Evolutionary conservation across 108 stramenopile species (phyloP), one percentile per base, ranked within the genome.

Genomic region (Pinguiococcus pyrenoidosus): DNA sequence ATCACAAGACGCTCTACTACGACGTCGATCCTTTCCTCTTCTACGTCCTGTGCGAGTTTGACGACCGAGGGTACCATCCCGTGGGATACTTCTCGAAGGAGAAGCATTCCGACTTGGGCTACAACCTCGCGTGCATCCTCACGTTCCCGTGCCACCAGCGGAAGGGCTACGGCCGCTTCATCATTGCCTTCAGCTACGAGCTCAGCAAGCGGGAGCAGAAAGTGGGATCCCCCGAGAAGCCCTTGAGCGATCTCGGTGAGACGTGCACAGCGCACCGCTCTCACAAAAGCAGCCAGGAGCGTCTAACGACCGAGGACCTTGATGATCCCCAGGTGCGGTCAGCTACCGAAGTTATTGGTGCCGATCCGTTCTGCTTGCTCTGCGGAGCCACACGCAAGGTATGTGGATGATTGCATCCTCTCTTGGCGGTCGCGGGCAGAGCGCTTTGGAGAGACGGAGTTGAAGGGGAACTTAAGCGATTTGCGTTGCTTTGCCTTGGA

Each of bases 1-100:
- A 99, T 64, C 97, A 99, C 78, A 99, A 99, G 64, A 99, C 94
- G 0, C 69, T 99, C 35, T 96, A 92, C 64, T 99, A 79, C 57
- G 97, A 99, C 68, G 92, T 95, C 9, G 92, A 95, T 51, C 94
- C 94, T 0, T 99, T 99, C 64, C 72, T 86, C 41, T 99, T 96
- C 66, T 99, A 99, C 57, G 82, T 99, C 13, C 69, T 99, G 32
- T 88, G 87, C 54, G 73, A 85, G 63, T 32, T 49, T 24, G 88
- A 89, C 65, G 83, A 81, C 14, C 42, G 59, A 46, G 86, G 86
- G 7, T 81, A 67, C 47, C 86, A 87, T 64, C 78, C 80, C 8
- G 86, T 87, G 32, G 98, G 98, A 20, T 99, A 96, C 59, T 99
- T 79, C 73, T 81, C 78, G 56, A 99, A 99, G 78, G 98, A 99